A percentile compares a stretch with the other conserved stretches of the same genome.
phyloP scores from a whole-genome alignment of 2,329 filamentous ascomycete species.

The Ceratocystis cubensis region DNA sequence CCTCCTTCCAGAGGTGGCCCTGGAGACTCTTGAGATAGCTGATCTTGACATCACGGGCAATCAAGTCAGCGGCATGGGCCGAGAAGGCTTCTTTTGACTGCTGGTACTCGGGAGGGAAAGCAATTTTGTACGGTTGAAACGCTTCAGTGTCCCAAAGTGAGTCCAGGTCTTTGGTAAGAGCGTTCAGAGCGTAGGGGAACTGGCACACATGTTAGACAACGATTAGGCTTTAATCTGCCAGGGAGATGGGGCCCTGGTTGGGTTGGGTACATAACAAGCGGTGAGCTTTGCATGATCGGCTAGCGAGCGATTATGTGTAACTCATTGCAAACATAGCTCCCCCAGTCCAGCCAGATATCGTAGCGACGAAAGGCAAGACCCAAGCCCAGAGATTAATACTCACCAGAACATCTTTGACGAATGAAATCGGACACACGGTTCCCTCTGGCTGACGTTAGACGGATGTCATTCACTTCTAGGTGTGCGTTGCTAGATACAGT shows the following conservation, averaged over 20 bases:
- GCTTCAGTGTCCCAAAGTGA: constrained; percentile 52
- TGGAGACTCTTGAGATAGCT: constrained; percentile 69
- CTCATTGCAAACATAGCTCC: neutral
- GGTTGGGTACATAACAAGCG: neutral
- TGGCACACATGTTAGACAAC: constrained; percentile 28
- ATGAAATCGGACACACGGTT: constrained; percentile 71
- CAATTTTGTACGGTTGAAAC: constrained; percentile 56
- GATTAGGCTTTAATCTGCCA: neutral
- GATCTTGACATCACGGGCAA: constrained; percentile 59
- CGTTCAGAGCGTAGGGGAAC: constrained; percentile 66
- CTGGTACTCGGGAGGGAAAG: constrained; percentile 55
- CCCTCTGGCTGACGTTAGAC: constrained; percentile 44
- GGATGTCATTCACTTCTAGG: neutral
- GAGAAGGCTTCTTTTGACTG: constrained; percentile 46
- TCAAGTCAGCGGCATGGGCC: constrained; percentile 57
- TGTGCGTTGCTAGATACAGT: neutral
- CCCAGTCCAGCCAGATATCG: neutral
- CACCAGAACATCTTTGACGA: constrained; percentile 73
- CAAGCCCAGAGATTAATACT: constrained; percentile 29
- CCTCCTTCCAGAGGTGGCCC: constrained; percentile 64
- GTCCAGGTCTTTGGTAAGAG: constrained; percentile 50
- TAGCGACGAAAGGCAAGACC: neutral
- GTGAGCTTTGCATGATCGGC: neutral
- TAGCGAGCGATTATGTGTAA: neutral
- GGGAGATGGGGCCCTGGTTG: constrained; percentile 2